A percentile compares a stretch with the other conserved stretches of the same genome.
Conservation (phyloP, 2,329 filamentous ascomycete species). For the Pseudonectria foliicola region DNA sequence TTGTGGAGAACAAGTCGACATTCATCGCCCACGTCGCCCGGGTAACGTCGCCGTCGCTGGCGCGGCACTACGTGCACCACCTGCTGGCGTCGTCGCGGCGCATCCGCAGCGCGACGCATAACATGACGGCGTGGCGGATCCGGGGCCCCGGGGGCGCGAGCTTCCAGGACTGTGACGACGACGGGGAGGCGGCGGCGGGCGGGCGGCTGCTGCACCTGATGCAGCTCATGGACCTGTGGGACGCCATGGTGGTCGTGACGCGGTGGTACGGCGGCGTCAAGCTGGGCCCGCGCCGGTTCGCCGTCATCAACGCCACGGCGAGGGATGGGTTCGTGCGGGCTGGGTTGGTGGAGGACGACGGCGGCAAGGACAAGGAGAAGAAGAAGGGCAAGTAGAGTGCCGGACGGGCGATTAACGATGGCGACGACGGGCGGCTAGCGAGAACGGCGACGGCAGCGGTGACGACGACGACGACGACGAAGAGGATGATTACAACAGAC, state of each 20-base stretch:
- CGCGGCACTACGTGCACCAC: constrained; percentile 63
- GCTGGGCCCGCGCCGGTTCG: constrained; percentile 81
- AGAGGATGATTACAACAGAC: no score
- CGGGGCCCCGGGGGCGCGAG: constrained; percentile 44
- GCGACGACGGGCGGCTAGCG: no score
- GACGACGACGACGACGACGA: no score
- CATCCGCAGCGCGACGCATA: constrained; percentile 82
- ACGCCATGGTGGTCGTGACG: constrained; percentile 86
- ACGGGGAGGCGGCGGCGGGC: constrained; percentile 90
- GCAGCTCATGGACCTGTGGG: constrained; percentile 92
- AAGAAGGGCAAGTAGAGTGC: constrained; percentile 24
- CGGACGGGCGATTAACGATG: no score
- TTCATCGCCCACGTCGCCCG: constrained; percentile 73
- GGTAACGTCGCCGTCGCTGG: constrained; percentile 64
- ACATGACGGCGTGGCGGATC: constrained; percentile 92
- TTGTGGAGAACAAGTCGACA: constrained; percentile 78
- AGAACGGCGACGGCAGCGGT: no score
- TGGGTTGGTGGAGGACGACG: constrained; percentile 46
- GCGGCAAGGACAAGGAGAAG: constrained; percentile 44
- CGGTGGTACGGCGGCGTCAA: constrained; percentile 93
- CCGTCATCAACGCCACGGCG: constrained; percentile 80
- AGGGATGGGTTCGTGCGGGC: constrained; percentile 77
- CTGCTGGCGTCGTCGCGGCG: constrained; percentile 78
- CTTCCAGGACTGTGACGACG: constrained; percentile 91
- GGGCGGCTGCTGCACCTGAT: constrained; percentile 79